These are phyloP conservation scores for Stachybotrys chlorohalonatus DNA, from an alignment of 2,329 filamentous ascomycete genomes.

Conservation along the genomic window DNA sequence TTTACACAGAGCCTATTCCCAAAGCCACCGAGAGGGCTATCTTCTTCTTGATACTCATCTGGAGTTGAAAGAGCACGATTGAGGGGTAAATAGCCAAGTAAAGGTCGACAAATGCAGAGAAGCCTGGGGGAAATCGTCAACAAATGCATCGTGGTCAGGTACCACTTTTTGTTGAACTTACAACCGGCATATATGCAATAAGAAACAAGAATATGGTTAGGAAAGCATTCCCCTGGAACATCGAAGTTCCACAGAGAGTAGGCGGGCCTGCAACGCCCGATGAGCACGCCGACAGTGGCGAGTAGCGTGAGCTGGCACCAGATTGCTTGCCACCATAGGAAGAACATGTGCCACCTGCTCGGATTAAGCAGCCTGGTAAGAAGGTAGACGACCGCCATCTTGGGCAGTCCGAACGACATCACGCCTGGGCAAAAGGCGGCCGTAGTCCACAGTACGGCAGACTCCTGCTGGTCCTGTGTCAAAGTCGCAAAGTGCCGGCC, in stretches of 20 bases:
- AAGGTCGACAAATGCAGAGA: too few species aligned
- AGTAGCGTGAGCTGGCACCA: slow-evolving; percentile 19
- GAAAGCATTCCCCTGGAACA: slow-evolving; percentile 21
- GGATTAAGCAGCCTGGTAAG: slow-evolving; percentile 29
- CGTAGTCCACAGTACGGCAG: slow-evolving; percentile 24
- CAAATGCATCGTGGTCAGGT: too few species aligned
- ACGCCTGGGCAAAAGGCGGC: slow-evolving; percentile 26
- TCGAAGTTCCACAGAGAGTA: slow-evolving; percentile 28
- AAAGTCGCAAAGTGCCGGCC: slow-evolving; percentile 28
- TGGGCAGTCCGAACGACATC: slow-evolving; percentile 29
- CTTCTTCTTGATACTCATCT: too few species aligned
- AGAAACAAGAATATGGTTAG: too few species aligned
- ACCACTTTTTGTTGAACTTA: too few species aligned
- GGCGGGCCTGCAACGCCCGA: slow-evolving; percentile 31
- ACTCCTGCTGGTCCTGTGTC: slow-evolving; percentile 14
- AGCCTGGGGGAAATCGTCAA: too few species aligned
- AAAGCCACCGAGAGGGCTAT: too few species aligned
- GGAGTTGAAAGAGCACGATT: too few species aligned
- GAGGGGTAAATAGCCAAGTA: too few species aligned
- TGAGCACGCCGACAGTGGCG: slow-evolving; percentile 27
- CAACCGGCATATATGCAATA: too few species aligned
- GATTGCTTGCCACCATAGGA: slow-evolving; percentile 26
- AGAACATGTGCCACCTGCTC: slow-evolving; percentile 15
- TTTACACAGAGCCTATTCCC: too few species aligned
- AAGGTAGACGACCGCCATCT: slow-evolving; percentile 29